These are phyloP conservation scores for Myriangium duriaei DNA, from an alignment of 2,329 filamentous ascomycete species.

Conservation along the genomic window DNA sequence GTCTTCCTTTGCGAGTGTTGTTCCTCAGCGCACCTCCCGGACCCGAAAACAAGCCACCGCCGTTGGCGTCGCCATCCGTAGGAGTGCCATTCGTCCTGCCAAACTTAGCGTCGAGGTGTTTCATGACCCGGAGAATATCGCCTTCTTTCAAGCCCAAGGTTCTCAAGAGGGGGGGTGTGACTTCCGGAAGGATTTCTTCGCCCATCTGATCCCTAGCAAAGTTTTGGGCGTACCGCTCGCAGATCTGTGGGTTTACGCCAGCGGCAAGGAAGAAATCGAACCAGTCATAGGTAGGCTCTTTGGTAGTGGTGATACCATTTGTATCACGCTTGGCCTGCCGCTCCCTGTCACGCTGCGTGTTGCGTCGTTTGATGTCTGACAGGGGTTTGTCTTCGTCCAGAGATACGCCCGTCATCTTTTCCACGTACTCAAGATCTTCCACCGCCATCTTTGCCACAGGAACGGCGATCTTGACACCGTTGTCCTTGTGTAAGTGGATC, in stretches of 20 bases:
- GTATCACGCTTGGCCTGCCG: constrained; percentile 13
- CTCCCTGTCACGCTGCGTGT: constrained; percentile 39
- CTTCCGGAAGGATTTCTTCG: constrained; percentile 80
- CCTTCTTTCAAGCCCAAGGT: constrained; percentile 91
- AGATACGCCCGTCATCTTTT: constrained; percentile 73
- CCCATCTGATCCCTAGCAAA: constrained; percentile 92
- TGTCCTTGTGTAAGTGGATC: constrained; percentile 94
- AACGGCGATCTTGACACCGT: constrained; percentile 96
- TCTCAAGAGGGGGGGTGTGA: constrained; percentile 68
- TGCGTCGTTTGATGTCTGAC: constrained; percentile 58
- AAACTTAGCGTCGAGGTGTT: constrained; percentile 70
- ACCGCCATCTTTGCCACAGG: constrained; percentile 91
- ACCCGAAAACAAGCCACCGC: constrained; percentile 75
- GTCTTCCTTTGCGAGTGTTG: constrained; percentile 85
- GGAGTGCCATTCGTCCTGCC: constrained; percentile 48
- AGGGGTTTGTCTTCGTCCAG: constrained; percentile 86
- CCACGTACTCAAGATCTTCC: constrained; percentile 90
- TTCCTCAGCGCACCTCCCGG: constrained; percentile 84
- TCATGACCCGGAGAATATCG: constrained; percentile 92
- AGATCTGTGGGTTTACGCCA: constrained; percentile 83
- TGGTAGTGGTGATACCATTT: constrained; percentile 38
- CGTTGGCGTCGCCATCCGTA: constrained; percentile 42
- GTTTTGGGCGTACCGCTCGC: constrained; percentile 83
- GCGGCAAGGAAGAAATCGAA: constrained; percentile 95
- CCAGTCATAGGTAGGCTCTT: constrained; percentile 83